phyloP scores from a whole-genome alignment of 495 filamentous ascomycete species.

The Penicillium flavigenum region DNA sequence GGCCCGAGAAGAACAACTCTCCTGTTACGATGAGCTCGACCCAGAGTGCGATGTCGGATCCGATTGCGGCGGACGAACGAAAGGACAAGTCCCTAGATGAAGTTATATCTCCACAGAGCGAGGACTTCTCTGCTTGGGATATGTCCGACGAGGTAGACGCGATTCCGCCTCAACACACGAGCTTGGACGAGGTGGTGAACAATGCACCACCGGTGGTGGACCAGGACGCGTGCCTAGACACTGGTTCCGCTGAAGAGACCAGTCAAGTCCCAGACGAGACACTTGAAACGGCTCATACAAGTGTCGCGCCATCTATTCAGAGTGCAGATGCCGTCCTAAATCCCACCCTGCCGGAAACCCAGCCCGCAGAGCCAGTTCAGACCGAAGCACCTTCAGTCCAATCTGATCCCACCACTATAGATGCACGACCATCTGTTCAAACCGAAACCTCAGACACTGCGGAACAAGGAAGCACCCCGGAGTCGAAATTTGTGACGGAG shows the following conservation, averaged over 20 bases:
- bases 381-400: slow-evolving; percentile 1
- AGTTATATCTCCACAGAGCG: slow-evolving; percentile 21
- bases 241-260: not conserved
- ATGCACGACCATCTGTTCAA: not conserved
- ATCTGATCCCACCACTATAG: not conserved
- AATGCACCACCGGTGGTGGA: slow-evolving; percentile 6
- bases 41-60: slow-evolving; percentile 12
- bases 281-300: not conserved
- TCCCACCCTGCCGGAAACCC: not conserved
- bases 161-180: slow-evolving; percentile 11
- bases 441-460: not conserved
- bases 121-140: slow-evolving; percentile 26
- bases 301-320: not conserved
- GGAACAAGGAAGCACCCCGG: not conserved
- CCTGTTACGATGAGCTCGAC: slow-evolving; percentile 12
- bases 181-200: slow-evolving; percentile 5
- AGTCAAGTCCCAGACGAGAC: not conserved
- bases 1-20: slow-evolving; percentile 28
- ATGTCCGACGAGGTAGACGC: slow-evolving; percentile 13
- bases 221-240: not conserved
- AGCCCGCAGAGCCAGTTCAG: not conserved
- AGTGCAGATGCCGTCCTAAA: not conserved
- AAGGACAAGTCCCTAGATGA: slow-evolving; percentile 11
- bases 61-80: slow-evolving; percentile 17
- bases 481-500: not conserved